phyloP scores from a whole-genome alignment of 1,284 basidiomycete species.

The Peniophora sp. region DNA sequence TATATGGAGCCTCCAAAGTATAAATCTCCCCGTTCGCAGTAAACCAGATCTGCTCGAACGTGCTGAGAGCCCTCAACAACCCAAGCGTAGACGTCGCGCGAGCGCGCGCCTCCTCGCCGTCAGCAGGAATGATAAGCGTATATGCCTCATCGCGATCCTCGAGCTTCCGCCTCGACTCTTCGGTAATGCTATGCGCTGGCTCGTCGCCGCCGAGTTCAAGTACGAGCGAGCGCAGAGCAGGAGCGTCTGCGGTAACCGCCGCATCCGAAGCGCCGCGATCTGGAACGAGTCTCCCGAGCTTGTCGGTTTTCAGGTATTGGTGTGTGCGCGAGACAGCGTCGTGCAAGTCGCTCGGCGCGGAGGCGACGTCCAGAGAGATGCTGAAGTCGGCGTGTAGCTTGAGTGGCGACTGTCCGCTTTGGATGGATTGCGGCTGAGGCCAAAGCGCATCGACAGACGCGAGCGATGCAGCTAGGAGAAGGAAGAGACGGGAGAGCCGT shows the following conservation, averaged over 20 bases:
- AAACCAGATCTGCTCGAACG: constrained; percentile 78
- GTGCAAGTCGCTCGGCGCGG: constrained; percentile 36
- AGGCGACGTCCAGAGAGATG: constrained; percentile 26
- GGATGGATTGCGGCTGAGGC: constrained; percentile 51
- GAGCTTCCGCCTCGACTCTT: constrained; percentile 47
- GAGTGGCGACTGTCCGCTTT: constrained; percentile 42
- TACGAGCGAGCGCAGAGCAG: constrained; percentile 24
- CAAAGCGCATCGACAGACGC: constrained; percentile 34
- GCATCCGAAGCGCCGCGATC: constrained; percentile 39
- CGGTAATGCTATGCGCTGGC: constrained; percentile 31
- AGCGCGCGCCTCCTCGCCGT: constrained; percentile 54
- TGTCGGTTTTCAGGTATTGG: constrained; percentile 30
- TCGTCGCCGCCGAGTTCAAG: constrained; percentile 27
- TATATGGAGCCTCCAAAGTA: constrained; percentile 21
- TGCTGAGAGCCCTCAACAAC: constrained; percentile 73
- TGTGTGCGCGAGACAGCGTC: constrained; percentile 36
- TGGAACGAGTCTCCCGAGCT: constrained; percentile 38
- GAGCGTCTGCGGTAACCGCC: constrained; percentile 20
- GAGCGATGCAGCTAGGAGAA: background rate
- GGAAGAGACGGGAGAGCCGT: too few relatives aligned
- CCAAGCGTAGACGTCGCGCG: constrained; percentile 70
- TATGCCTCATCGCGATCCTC: constrained; percentile 45
- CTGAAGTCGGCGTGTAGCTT: constrained; percentile 40
- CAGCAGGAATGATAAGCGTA: constrained; percentile 48
- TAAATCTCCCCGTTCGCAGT: constrained; percentile 41